Conservation (phyloP, 1,284 basidiomycete genomes). For the Dichomitus squalens region DNA sequence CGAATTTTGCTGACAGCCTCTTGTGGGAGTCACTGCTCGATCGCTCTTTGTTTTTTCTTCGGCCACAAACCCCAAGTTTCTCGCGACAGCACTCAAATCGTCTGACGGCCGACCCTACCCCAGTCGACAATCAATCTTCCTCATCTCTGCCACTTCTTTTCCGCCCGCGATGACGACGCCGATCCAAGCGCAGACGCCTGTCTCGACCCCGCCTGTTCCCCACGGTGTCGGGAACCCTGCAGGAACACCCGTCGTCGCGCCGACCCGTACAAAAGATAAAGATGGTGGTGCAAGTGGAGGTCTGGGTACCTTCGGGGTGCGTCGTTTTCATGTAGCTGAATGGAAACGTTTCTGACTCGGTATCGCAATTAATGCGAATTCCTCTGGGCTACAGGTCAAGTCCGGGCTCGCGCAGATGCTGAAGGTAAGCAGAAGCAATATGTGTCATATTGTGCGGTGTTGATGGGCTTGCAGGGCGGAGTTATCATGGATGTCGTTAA, state of each 20-base stretch:
- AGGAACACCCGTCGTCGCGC: slow-evolving; percentile 46
- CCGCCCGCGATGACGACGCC: slow-evolving; percentile 34
- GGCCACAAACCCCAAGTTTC: slow-evolving; percentile 10
- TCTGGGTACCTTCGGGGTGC: slow-evolving; percentile 83
- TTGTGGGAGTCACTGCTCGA: slow-evolving; percentile 17
- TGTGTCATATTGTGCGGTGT: slow-evolving; percentile 11
- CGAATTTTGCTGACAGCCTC: not conserved
- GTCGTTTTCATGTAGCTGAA: slow-evolving; percentile 1
- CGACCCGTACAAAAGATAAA: slow-evolving; percentile 56
- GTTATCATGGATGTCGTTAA: slow-evolving; percentile 95
- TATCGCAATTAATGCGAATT: not conserved
- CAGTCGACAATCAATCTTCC: slow-evolving; percentile 8
- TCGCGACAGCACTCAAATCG: not conserved
- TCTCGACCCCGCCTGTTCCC: slow-evolving; percentile 31
- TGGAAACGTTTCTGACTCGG: slow-evolving; percentile 5
- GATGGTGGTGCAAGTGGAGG: slow-evolving; percentile 60
- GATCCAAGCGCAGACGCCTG: slow-evolving; percentile 28
- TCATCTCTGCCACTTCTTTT: slow-evolving; percentile 4
- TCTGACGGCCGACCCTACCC: slow-evolving; percentile 1
- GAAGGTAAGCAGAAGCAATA: slow-evolving; percentile 56
- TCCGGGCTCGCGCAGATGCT: slow-evolving; percentile 95
- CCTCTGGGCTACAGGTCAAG: slow-evolving; percentile 66
- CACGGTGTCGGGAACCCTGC: slow-evolving; percentile 37
- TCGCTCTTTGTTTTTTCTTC: slow-evolving; percentile 3
- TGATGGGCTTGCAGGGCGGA: slow-evolving; percentile 57